Percentiles rank a stretch among this genome's conserved stretches.
phyloP scores from a whole-genome alignment of 2,329 filamentous ascomycete genomes.

The Epichloe baconii region DNA sequence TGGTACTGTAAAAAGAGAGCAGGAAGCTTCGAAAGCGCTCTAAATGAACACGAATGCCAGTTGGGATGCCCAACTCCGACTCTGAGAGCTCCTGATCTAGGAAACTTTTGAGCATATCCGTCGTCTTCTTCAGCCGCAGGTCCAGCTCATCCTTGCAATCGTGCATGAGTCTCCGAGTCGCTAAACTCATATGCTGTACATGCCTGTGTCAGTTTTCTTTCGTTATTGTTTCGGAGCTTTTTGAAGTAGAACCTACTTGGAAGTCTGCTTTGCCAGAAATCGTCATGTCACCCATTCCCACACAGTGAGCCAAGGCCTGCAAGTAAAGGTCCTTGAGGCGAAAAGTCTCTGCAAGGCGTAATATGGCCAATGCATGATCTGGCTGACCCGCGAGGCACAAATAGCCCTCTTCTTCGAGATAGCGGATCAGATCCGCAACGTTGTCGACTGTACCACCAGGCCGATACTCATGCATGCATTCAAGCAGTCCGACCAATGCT shows the following conservation, averaged over 20 bases:
- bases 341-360: constrained; percentile 56
- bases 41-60: constrained; percentile 50
- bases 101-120: constrained; percentile 49
- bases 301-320: constrained; percentile 64
- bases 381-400: constrained; percentile 51
- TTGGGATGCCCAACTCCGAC: constrained; percentile 48
- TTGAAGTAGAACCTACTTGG: constrained; percentile 30
- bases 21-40: constrained; percentile 61
- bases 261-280: constrained; percentile 46
- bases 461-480: constrained; percentile 51
- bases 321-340: constrained; percentile 53
- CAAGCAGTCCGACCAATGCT: constrained; percentile 50
- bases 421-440: constrained; percentile 36
- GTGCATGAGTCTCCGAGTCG: constrained; percentile 52
- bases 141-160: constrained; percentile 53
- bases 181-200: constrained; percentile 31
- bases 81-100: constrained; percentile 59
- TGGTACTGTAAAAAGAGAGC: constrained; percentile 49
- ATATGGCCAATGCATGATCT: constrained; percentile 52
- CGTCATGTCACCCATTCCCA: constrained; percentile 54
- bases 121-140: constrained; percentile 42
- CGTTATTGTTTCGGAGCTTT: background rate
- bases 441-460: constrained; percentile 44
- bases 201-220: background rate
- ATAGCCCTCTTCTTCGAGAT: constrained; percentile 58